These are phyloP conservation scores for Sporothrix pseudoabietina DNA, from an alignment of 2,329 filamentous ascomycete species.

Conservation along the genomic window DNA sequence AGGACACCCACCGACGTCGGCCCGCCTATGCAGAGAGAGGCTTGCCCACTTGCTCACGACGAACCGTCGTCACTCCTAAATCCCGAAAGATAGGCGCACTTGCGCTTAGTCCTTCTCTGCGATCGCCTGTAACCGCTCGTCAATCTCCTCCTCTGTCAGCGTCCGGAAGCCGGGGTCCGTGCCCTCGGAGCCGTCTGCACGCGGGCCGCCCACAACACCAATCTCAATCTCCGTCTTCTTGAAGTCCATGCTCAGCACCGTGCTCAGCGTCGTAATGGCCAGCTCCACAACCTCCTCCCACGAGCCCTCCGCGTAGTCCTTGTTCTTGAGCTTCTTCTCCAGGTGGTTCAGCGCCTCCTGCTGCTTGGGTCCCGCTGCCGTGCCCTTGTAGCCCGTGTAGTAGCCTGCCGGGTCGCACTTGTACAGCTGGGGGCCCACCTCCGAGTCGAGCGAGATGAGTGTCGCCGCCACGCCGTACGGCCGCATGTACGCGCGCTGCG, in stretches of 20 bases:
- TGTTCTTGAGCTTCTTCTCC: constrained; percentile 99
- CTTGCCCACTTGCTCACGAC: constrained; percentile 6
- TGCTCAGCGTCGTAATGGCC: constrained; percentile 92
- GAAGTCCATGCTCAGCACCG: constrained; percentile 97
- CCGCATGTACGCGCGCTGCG: constrained; percentile 97
- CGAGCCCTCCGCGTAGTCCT: constrained; percentile 84
- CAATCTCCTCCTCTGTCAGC: constrained; percentile 96
- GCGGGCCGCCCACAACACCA: constrained; percentile 90
- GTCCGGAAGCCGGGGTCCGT: constrained; percentile 78
- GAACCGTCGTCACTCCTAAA: neutral
- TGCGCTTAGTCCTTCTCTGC: constrained; percentile 87
- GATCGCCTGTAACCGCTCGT: constrained; percentile 96
- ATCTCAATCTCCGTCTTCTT: constrained; percentile 99
- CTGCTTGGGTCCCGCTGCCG: constrained; percentile 94
- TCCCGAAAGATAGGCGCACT: neutral
- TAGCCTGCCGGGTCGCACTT: constrained; percentile 98
- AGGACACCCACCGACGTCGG: neutral
- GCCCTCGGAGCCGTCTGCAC: constrained; percentile 78
- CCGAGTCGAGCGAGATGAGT: constrained; percentile 88
- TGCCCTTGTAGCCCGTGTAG: constrained; percentile 98
- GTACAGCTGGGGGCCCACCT: constrained; percentile 92
- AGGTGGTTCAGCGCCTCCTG: constrained; percentile 98
- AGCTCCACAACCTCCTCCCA: constrained; percentile 99
- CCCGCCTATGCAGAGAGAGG: neutral
- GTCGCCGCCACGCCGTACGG: constrained; percentile 95